These are phyloP conservation scores for Tulasnella sp. DNA, from an alignment of 768 basidiomycete genomes.

Conservation along the genomic window DNA sequence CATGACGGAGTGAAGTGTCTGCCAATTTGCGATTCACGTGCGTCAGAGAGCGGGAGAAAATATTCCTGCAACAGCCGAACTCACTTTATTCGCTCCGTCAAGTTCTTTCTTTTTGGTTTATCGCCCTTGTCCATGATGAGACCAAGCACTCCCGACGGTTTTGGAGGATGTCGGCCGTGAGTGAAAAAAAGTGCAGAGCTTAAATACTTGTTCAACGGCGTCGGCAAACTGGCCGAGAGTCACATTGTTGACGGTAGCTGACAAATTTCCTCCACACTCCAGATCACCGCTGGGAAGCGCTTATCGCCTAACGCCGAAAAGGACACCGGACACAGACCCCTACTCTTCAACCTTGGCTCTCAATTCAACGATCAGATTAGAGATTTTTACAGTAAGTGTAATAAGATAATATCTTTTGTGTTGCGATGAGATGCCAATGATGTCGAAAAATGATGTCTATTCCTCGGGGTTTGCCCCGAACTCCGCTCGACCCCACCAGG, in stretches of 20 bases:
- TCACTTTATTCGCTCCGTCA: slow-evolving; percentile 21
- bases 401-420: not conserved
- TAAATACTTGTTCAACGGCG: too few relatives aligned
- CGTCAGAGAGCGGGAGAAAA: not conserved
- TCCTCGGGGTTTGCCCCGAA: not conserved
- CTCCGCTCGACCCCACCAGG: not conserved
- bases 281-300: too few relatives aligned
- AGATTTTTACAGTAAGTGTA: not conserved
- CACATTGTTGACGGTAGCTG: too few relatives aligned
- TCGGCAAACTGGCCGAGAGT: too few relatives aligned
- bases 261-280: too few relatives aligned
- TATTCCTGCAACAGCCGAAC: not conserved
- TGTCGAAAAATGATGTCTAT: not conserved
- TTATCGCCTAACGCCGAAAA: too few relatives aligned
- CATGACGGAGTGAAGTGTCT: slow-evolving; percentile 51
- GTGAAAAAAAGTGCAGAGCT: too few relatives aligned
- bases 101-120: not conserved
- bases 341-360: not conserved
- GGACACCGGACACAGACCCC: too few relatives aligned
- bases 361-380: not conserved
- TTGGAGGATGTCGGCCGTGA: not conserved
- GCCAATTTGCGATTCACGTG: not conserved
- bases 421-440: not conserved
- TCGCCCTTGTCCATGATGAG: not conserved
- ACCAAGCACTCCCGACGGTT: not conserved